Percentiles rank a stretch among this genome's conserved stretches.
Conservation (phyloP, 305 asterid genomes). For the Fraxinus platypoda region DNA sequence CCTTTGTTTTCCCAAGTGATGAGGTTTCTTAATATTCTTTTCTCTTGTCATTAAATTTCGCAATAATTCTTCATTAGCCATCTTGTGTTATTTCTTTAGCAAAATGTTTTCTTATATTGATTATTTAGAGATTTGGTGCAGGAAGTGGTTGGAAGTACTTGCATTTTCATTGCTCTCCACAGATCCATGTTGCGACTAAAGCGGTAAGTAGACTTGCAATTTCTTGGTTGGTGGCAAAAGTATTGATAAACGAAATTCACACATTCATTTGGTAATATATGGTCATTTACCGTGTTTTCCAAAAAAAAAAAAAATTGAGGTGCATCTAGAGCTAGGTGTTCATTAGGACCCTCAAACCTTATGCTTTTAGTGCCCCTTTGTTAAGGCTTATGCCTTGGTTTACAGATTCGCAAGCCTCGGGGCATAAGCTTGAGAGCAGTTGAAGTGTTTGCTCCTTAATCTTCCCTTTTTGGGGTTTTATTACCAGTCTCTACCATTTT, state of each 20-base stretch:
- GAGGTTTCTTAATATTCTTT: slow-evolving; percentile 45
- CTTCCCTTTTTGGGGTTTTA: not conserved
- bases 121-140: slow-evolving; percentile 35
- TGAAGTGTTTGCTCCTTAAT: not conserved
- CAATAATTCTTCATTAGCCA: slow-evolving; percentile 1
- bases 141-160: slow-evolving; percentile 87
- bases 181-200: slow-evolving; percentile 80
- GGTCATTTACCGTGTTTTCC: not conserved
- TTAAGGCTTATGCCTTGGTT: not conserved
- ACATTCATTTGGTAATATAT: slow-evolving; percentile 6
- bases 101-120: not conserved
- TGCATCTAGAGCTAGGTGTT: not conserved
- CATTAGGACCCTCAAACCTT: not conserved
- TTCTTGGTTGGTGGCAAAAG: slow-evolving; percentile 19
- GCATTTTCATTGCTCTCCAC: slow-evolving; percentile 73
- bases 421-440: not conserved
- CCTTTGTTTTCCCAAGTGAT: slow-evolving; percentile 90
- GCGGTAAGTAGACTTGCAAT: slow-evolving; percentile 48
- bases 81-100: slow-evolving; percentile 2
- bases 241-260: slow-evolving; percentile 2
- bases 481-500: not conserved
- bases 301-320: not conserved
- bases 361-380: not conserved
- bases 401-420: not conserved
- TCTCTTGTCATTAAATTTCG: slow-evolving; percentile 3